Evolutionary conservation across 164 flowering plant genomes (phyloP), one percentile per base, ranked within the genome.

Genomic region (Magnolia changhungtana): DNA sequence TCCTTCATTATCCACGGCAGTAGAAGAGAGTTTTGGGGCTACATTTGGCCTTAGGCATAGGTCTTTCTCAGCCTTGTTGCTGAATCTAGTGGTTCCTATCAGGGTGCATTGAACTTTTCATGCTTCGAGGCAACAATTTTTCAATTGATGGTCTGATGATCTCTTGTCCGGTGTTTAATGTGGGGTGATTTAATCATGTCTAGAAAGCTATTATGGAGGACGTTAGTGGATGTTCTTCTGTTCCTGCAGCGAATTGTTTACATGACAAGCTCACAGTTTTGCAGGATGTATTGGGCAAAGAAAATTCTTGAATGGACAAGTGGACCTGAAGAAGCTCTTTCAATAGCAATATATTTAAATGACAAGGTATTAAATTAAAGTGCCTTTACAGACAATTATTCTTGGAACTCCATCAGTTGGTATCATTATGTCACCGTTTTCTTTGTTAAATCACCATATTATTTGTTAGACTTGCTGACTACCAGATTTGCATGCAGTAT

Each of bases 241-340:
- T 37, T 37, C 45, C 7, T 37, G 45, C 45, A 3, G 45, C 7
- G 8, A 14, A 68, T 14, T 68, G 50, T 45, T 68, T 24, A 68
- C 16, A 31, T 29, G 7, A 45, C 19, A 11, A 68, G 71, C 21
- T 37, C 45, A 37, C 45, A 37, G 18, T n/a, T 74, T 18, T 75
- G 84, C 90, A 96, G 98, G 79, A 96, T 96, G 99, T 94, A 96
- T 76, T 94, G 99, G 99, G 99, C 97, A 1, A 96, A 96, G 77
- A 96, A 94, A 89, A 96, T 96, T 78, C 93, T 96, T 14, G 99
- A 96, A 81, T 96, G 98, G 98, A 96, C 98, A 31, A 85, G 59
- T 77, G 91, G 90, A 80, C 98, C 98, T 21, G 91, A 89, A 82
- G 97, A 96, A 87, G 98, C 97, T 63, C 90, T 96, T 71, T 88